Percentiles rank a stretch among this genome's conserved stretches.
These are phyloP conservation scores for Alternaria viburni DNA, from an alignment of 2,329 filamentous ascomycete species.

Conservation along the genomic window DNA sequence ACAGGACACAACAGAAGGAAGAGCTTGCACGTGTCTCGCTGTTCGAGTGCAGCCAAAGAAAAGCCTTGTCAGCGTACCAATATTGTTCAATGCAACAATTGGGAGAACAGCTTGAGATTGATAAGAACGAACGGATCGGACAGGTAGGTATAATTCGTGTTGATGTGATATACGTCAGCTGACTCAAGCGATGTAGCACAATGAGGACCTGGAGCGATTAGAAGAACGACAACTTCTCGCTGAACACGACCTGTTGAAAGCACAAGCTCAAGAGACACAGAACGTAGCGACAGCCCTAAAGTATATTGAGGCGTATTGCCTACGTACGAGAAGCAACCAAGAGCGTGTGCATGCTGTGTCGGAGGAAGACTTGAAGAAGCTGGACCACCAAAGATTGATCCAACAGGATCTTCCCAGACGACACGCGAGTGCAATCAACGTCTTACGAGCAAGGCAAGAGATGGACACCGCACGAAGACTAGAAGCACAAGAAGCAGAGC, in stretches of 20 bases:
- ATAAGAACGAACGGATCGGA: constrained; percentile 29
- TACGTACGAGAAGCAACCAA: constrained; percentile 39
- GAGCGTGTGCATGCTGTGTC: constrained; percentile 48
- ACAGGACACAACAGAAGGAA: constrained; percentile 37
- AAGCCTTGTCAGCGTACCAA: constrained; percentile 36
- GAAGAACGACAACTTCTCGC: constrained; percentile 54
- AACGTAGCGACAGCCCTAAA: constrained; percentile 55
- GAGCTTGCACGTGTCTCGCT: constrained; percentile 37
- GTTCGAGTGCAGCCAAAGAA: constrained; percentile 44
- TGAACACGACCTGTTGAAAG: constrained; percentile 51
- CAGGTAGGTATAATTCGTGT: constrained; percentile 29
- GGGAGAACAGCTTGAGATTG: constrained; percentile 25
- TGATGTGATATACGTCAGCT: constrained; percentile 4
- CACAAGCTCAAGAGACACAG: constrained; percentile 50
- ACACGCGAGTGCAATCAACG: constrained; percentile 55
- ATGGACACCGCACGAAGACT: constrained; percentile 45
- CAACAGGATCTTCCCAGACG: constrained; percentile 50
- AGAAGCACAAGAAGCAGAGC: constrained; percentile 50
- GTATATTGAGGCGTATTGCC: constrained; percentile 58
- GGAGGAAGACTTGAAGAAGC: constrained; percentile 52
- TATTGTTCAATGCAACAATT: constrained; percentile 29
- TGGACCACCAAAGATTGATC: constrained; percentile 49
- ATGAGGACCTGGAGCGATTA: constrained; percentile 47
- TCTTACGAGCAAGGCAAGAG: constrained; percentile 54
- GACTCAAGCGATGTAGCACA: constrained; percentile 44